Evolutionary conservation across 176 grass and related monocot genomes (phyloP).

Genomic region (Urochloa ruziziensis): DNA sequence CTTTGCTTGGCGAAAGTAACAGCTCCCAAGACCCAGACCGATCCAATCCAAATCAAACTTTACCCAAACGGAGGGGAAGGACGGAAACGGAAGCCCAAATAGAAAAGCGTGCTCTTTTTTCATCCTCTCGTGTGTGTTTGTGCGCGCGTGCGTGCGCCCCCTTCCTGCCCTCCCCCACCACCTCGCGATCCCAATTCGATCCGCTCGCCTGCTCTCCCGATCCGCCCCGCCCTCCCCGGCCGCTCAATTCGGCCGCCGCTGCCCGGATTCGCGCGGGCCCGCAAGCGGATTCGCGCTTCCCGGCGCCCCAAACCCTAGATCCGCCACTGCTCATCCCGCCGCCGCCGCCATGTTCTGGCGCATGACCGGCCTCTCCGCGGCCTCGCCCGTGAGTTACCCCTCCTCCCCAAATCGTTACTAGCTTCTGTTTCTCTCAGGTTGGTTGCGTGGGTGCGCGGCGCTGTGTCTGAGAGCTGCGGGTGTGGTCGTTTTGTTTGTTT

Average conservation of each 20-base stretch:
- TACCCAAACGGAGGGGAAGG: constrained; percentile 3
- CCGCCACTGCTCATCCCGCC: background rate
- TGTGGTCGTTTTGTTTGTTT: constrained; percentile 6
- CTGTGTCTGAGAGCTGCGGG: constrained; percentile 15
- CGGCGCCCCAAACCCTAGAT: constrained; percentile 50
- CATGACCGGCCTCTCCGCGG: constrained; percentile 62
- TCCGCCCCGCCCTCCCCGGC: constrained; percentile 20
- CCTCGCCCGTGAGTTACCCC: constrained; percentile 50
- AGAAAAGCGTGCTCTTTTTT: constrained; percentile 54
- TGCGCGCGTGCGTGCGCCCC: constrained; percentile 14
- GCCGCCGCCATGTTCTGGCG: constrained; percentile 58
- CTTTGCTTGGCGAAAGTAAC: constrained; percentile 34
- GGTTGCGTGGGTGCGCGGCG: background rate
- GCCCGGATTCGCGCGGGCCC: constrained; percentile 28
- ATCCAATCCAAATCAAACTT: constrained; percentile 35
- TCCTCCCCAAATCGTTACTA: background rate
- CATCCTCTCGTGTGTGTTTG: constrained; percentile 36
- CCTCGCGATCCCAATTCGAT: constrained; percentile 53
- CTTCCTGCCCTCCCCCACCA: background rate
- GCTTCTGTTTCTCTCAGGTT: background rate
- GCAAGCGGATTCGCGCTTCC: constrained; percentile 21
- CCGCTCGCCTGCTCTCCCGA: constrained; percentile 38
- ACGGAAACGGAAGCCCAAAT: background rate
- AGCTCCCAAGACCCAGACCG: background rate
- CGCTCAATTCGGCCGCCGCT: constrained; percentile 4